phyloP scores from a whole-genome alignment of 2,329 filamentous ascomycete genomes.

The Aspergillus sojae region DNA sequence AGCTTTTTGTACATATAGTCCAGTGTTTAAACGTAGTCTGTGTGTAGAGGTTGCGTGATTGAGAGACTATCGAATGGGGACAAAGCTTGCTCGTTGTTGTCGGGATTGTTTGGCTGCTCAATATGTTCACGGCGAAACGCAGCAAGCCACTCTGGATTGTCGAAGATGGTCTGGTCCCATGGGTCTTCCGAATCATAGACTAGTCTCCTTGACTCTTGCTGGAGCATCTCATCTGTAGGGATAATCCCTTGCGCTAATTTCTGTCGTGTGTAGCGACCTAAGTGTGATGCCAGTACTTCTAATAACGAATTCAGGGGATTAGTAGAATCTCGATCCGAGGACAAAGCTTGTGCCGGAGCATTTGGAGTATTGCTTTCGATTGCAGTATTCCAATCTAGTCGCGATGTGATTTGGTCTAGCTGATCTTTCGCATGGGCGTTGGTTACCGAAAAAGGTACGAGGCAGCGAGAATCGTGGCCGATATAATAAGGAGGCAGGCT shows the following conservation, averaged over 20 bases:
- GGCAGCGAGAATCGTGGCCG: constrained; percentile 19
- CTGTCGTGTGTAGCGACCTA: constrained; percentile 20
- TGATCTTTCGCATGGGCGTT: constrained; percentile 19
- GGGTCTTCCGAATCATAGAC: constrained; percentile 53
- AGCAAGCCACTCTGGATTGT: constrained; percentile 27
- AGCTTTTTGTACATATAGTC: too few species aligned
- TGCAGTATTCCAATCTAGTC: not conserved
- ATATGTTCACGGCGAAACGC: constrained; percentile 17
- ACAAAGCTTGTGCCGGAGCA: not conserved
- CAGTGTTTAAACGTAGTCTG: not conserved
- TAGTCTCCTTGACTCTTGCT: constrained; percentile 49
- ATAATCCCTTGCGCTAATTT: constrained; percentile 27
- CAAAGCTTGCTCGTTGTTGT: not conserved
- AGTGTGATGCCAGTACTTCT: constrained; percentile 19
- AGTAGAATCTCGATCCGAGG: not conserved
- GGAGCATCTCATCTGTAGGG: constrained; percentile 55
- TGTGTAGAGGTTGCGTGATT: not conserved
- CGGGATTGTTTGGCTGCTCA: not conserved
- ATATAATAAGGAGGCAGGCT: constrained; percentile 26
- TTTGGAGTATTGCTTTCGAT: not conserved
- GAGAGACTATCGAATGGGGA: not conserved
- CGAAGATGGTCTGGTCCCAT: constrained; percentile 47
- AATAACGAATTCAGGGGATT: constrained; percentile 14
- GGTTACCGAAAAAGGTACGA: constrained; percentile 26
- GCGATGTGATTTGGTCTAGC: constrained; percentile 20